Conservation (phyloP, 768 basidiomycete species). For the Russula foetens region DNA sequence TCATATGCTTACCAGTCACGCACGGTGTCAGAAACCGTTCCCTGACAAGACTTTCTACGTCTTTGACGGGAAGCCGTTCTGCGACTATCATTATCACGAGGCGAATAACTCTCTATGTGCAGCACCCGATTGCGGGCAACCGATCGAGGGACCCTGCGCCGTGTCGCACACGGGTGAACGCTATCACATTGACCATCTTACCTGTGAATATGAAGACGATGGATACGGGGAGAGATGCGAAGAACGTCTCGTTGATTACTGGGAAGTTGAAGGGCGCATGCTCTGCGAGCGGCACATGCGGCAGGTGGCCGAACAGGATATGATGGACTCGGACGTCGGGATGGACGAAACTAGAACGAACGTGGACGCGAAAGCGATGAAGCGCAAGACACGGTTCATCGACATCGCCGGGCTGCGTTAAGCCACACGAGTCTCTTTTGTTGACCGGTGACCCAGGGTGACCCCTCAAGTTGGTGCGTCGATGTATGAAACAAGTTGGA, state of each 20-base stretch:
- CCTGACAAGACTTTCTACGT: conserved; percentile 91
- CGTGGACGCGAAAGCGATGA: conserved; percentile 47
- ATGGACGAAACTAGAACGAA: conserved; percentile 16
- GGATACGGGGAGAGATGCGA: conserved; percentile 32
- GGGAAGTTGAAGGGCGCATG: conserved; percentile 81
- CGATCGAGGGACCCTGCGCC: conserved; percentile 91
- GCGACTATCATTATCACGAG: conserved; percentile 90
- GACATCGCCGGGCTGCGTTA: conserved; percentile 39
- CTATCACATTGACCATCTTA: conserved; percentile 84
- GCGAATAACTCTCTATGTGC: conserved; percentile 85
- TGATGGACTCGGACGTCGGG: conserved; percentile 20
- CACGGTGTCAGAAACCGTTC: conserved; percentile 61
- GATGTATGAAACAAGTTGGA: too few species aligned
- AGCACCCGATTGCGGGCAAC: conserved; percentile 67
- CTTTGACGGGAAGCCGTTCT: conserved; percentile 82
- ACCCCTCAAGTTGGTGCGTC: too few species aligned
- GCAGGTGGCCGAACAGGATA: conserved; percentile 23
- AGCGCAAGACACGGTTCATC: conserved; percentile 75
- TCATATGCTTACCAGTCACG: background rate
- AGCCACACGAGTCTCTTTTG: background rate
- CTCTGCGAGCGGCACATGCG: conserved; percentile 76
- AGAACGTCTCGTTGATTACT: conserved; percentile 71
- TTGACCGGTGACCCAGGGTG: too few species aligned
- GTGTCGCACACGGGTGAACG: conserved; percentile 73
- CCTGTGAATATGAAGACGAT: conserved; percentile 56